A percentile compares a stretch with the other conserved stretches of the same genome.
Evolutionary conservation across 352 stramenopile genomes (phyloP).

Genomic region (Phytophthora tentaculata): DNA sequence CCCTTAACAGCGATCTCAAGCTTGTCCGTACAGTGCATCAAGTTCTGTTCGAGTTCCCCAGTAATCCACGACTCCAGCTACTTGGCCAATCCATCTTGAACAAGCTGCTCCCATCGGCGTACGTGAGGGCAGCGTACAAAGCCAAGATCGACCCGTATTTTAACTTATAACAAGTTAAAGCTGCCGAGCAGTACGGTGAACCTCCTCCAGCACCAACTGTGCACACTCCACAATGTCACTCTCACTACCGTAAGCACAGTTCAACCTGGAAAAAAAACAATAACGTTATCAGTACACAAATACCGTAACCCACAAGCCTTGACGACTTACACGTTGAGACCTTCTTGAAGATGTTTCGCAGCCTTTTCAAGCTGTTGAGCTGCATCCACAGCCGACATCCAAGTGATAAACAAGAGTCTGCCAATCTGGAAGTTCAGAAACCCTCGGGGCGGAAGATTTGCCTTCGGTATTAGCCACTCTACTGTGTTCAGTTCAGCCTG

Average conservation of each 20-base stretch:
- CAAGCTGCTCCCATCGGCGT: constrained; percentile 70
- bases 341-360: constrained; percentile 40
- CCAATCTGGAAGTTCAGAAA: constrained; percentile 55
- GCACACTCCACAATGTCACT: constrained; percentile 28
- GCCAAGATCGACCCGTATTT: constrained; percentile 78
- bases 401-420: constrained; percentile 35
- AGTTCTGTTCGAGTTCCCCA: constrained; percentile 67
- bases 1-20: constrained; percentile 56
- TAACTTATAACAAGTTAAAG: constrained; percentile 47
- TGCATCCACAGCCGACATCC: constrained; percentile 1
- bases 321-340: constrained; percentile 44
- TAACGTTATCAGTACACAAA: constrained; percentile 1
- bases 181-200: constrained; percentile 21
- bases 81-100: constrained; percentile 55
- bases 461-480: constrained; percentile 48
- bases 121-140: constrained; percentile 74
- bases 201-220: constrained; percentile 36
- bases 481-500: constrained; percentile 39
- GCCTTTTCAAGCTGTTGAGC: constrained; percentile 23
- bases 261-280: constrained; percentile 22
- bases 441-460: constrained; percentile 48
- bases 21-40: constrained; percentile 68
- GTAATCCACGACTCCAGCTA: constrained; percentile 66
- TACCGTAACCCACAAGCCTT: not conserved
- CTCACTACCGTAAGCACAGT: constrained; percentile 35